Conservation (phyloP, 2,329 filamentous ascomycete species). For the Scedosporium aurantiacum region DNA sequence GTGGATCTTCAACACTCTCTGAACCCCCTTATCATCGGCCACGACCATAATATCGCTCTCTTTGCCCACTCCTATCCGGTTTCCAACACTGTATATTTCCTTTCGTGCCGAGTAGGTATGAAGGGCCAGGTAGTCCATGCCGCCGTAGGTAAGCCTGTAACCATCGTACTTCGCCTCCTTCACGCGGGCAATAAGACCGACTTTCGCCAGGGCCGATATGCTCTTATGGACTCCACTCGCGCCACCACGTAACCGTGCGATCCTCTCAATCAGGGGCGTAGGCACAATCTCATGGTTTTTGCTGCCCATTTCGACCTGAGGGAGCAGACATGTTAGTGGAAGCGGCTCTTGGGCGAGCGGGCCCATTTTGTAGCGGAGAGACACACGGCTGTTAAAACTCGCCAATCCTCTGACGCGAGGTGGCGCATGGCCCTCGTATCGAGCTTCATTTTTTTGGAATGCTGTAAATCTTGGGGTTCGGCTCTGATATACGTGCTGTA, state of each 20-base stretch:
- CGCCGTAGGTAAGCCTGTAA: slow-evolving; percentile 92
- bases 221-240: slow-evolving; percentile 69
- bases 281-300: slow-evolving; percentile 97
- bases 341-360: slow-evolving; percentile 12
- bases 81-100: slow-evolving; percentile 82
- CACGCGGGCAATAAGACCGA: slow-evolving; percentile 78
- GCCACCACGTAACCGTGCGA: slow-evolving; percentile 70
- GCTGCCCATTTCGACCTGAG: slow-evolving; percentile 80
- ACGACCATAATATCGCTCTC: slow-evolving; percentile 96
- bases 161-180: slow-evolving; percentile 97
- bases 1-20: slow-evolving; percentile 90
- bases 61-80: slow-evolving; percentile 91
- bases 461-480: background rate
- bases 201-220: slow-evolving; percentile 87
- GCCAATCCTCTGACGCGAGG: slow-evolving; percentile 86
- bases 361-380: slow-evolving; percentile 13
- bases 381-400: slow-evolving; percentile 79
- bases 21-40: slow-evolving; percentile 63
- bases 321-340: slow-evolving; percentile 6
- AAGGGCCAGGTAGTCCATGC: slow-evolving; percentile 92
- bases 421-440: slow-evolving; percentile 91
- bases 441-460: slow-evolving; percentile 61
- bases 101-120: slow-evolving; percentile 75
- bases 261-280: slow-evolving; percentile 73
- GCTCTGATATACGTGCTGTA: background rate